Percentiles rank a stretch among this genome's conserved stretches.
These are phyloP conservation scores for Monilinia laxa DNA, from an alignment of 2,329 filamentous ascomycete genomes.

Conservation along the genomic window DNA sequence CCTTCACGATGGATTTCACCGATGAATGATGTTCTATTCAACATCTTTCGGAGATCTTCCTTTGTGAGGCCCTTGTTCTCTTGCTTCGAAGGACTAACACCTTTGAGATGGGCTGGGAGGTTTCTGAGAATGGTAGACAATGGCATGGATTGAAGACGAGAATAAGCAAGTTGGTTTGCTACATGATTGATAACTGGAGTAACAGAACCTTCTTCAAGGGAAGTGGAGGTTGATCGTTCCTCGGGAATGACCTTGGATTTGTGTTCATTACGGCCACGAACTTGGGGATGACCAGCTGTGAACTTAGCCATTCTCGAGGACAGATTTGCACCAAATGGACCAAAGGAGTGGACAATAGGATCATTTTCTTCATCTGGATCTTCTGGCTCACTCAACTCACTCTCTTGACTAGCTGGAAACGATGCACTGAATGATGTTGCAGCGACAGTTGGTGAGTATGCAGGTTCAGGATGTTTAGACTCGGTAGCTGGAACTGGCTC, in stretches of 20 bases:
- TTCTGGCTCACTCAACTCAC: constrained; percentile 55
- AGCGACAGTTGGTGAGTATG: constrained; percentile 34
- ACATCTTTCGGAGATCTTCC: constrained; percentile 65
- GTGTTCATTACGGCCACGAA: constrained; percentile 29
- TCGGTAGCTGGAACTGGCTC: constrained; percentile 47
- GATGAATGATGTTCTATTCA: constrained; percentile 75
- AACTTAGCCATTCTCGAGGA: constrained; percentile 81
- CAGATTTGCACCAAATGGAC: constrained; percentile 82
- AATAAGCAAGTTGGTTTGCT: constrained; percentile 93
- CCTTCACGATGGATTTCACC: constrained; percentile 87
- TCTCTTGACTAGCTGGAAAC: constrained; percentile 43
- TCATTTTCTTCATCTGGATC: constrained; percentile 93
- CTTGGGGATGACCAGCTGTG: constrained; percentile 61
- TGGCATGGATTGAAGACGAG: constrained; percentile 85
- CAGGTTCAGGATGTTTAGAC: constrained; percentile 27
- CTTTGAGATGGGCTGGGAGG: constrained; percentile 67
- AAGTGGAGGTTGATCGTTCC: constrained; percentile 34
- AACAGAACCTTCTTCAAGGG: constrained; percentile 44
- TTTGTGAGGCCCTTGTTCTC: constrained; percentile 52
- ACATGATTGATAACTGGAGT: constrained; percentile 73
- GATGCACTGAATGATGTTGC: constrained; percentile 34
- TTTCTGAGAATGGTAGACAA: constrained; percentile 86
- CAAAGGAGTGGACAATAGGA: constrained; percentile 87
- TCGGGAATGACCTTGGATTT: constrained; percentile 31
- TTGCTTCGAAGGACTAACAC: constrained; percentile 32